Conservation (phyloP, 2,329 filamentous ascomycete species). For the Macrophomina phaseolina region DNA sequence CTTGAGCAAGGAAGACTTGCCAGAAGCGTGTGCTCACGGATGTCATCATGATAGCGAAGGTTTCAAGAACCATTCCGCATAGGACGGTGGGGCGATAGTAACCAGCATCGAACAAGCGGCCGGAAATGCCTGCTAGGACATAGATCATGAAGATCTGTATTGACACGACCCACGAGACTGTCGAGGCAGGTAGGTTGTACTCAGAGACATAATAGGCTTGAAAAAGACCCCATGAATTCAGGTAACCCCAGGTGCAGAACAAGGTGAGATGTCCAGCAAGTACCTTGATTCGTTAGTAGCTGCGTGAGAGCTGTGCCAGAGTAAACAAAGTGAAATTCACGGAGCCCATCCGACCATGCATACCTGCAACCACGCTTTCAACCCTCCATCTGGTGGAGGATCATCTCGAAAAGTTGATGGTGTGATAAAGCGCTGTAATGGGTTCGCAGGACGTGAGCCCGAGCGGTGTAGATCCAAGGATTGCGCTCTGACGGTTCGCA, state of each 20-base stretch:
- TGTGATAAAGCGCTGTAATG: slow-evolving; percentile 20
- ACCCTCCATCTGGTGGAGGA: slow-evolving; percentile 28
- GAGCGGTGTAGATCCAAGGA: not conserved
- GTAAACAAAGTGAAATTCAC: slow-evolving; percentile 28
- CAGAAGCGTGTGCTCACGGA: slow-evolving; percentile 36
- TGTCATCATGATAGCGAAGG: slow-evolving; percentile 16
- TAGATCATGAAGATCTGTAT: slow-evolving; percentile 20
- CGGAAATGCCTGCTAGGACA: slow-evolving; percentile 1
- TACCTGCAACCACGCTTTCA: not conserved
- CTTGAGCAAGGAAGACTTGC: slow-evolving; percentile 49
- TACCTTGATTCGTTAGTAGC: slow-evolving; percentile 39
- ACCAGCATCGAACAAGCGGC: slow-evolving; percentile 15
- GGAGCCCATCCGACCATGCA: slow-evolving; percentile 15
- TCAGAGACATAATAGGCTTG: slow-evolving; percentile 42
- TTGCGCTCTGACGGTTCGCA: not conserved
- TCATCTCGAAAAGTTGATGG: slow-evolving; percentile 15
- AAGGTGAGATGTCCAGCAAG: slow-evolving; percentile 33
- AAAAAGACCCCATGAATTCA: slow-evolving; percentile 38
- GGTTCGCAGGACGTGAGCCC: slow-evolving; percentile 1
- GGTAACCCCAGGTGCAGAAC: slow-evolving; percentile 14
- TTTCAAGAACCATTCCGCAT: not conserved
- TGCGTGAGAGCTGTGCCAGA: not conserved
- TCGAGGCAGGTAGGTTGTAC: slow-evolving; percentile 30
- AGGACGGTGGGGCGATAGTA: slow-evolving; percentile 8
- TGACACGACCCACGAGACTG: slow-evolving; percentile 15